phyloP scores from a whole-genome alignment of 1,284 basidiomycete genomes.

The Vanrija pseudolonga region DNA sequence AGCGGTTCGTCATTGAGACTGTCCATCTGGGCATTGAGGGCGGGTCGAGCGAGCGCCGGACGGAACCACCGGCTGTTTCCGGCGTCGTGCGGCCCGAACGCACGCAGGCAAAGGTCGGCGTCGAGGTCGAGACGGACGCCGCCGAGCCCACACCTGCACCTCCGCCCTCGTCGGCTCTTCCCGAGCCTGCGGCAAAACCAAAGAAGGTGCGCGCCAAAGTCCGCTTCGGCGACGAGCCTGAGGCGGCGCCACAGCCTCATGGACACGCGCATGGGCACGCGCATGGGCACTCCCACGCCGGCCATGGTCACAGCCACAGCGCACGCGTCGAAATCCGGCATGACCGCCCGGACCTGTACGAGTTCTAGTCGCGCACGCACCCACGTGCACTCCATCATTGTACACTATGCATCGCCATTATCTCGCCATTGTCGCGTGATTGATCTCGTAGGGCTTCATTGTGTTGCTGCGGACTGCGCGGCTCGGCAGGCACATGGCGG shows the following conservation, averaged over 20 bases:
- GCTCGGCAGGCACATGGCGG: no score
- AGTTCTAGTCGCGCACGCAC: conserved; percentile 39
- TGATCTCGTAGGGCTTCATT: no score
- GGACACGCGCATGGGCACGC: conserved; percentile 14
- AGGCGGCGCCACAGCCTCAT: conserved; percentile 9
- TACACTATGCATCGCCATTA: background rate
- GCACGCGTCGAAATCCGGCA: conserved; percentile 35
- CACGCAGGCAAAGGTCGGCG: background rate
- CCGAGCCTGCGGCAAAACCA: conserved; percentile 6
- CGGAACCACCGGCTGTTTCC: conserved; percentile 38
- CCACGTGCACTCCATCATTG: background rate
- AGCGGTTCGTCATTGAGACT: conserved; percentile 83
- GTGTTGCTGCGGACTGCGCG: no score
- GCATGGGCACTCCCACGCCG: conserved; percentile 3
- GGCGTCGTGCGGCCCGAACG: background rate
- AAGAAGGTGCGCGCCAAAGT: conserved; percentile 35
- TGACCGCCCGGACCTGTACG: conserved; percentile 51
- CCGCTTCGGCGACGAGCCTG: conserved; percentile 34
- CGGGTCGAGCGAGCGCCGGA: conserved; percentile 79
- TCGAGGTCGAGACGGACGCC: background rate
- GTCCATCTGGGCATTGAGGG: conserved; percentile 90
- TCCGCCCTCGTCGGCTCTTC: background rate
- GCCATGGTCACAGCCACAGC: background rate
- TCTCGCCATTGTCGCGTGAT: no score
- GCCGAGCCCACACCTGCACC: background rate